These are phyloP conservation scores for Fusarium cyanostomum DNA, from an alignment of 2,329 filamentous ascomycete species.

Conservation along the genomic window DNA sequence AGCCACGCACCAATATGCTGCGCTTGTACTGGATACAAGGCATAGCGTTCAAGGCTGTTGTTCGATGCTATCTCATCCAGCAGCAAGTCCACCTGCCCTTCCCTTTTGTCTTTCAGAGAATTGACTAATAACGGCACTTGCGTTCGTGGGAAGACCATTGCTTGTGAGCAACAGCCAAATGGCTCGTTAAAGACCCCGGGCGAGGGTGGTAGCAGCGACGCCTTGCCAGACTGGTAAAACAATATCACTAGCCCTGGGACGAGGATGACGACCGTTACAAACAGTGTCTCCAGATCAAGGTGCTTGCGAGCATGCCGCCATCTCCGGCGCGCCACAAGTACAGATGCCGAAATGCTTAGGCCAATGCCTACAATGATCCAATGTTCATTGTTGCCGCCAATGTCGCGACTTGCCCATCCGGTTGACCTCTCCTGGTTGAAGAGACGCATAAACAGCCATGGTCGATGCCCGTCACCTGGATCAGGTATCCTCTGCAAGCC, in stretches of 20 bases:
- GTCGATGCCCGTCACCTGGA: background rate
- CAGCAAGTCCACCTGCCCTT: constrained; percentile 22
- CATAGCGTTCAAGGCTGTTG: constrained; percentile 9
- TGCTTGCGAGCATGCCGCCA: constrained; percentile 4
- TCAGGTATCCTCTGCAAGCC: background rate
- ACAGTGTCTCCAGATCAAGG: background rate
- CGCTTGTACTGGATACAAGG: constrained; percentile 18
- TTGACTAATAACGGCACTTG: constrained; percentile 2
- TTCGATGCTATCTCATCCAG: constrained; percentile 5
- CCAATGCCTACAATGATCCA: constrained; percentile 11
- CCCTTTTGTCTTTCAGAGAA: background rate
- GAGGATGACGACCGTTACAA: constrained; percentile 1
- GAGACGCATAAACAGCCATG: constrained; percentile 21
- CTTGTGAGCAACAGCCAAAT: constrained; percentile 23
- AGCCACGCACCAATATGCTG: constrained; percentile 11
- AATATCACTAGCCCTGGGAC: constrained; percentile 16
- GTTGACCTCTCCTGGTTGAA: constrained; percentile 22
- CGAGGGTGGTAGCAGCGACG: constrained; percentile 4
- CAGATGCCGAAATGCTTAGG: background rate
- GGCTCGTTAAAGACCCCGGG: constrained; percentile 18
- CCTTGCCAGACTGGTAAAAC: constrained; percentile 18
- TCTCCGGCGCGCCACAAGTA: background rate
- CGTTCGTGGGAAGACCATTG: constrained; percentile 10
- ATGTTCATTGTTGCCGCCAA: constrained; percentile 12
- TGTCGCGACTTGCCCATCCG: constrained; percentile 12